Conservation (phyloP, 2,329 filamentous ascomycete genomes). For the Talaromyces sp. region DNA sequence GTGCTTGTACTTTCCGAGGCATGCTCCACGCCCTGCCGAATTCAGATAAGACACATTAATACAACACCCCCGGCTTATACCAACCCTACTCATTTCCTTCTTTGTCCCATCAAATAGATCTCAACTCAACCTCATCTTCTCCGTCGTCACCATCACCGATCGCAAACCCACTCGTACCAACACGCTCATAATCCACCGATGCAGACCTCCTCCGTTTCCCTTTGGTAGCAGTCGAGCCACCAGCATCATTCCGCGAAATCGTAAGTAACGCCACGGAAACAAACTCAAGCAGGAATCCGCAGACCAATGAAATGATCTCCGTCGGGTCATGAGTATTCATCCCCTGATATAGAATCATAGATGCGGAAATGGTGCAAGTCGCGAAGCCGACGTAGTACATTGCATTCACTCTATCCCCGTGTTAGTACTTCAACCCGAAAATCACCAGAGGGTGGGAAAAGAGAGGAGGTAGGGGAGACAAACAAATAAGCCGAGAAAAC, state of each 20-base stretch:
- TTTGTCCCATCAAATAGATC: background rate
- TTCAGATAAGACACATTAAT: background rate
- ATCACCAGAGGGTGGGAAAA: no score
- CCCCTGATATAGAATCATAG: slow-evolving; percentile 16
- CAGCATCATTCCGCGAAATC: slow-evolving; percentile 10
- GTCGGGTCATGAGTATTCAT: slow-evolving; percentile 12
- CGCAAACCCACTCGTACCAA: background rate
- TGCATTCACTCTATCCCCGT: slow-evolving; percentile 8
- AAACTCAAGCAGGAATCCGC: slow-evolving; percentile 16
- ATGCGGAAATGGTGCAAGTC: slow-evolving; percentile 15
- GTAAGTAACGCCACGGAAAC: slow-evolving; percentile 10
- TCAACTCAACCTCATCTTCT: slow-evolving; percentile 10
- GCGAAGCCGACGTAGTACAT: slow-evolving; percentile 18
- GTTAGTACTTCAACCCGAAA: background rate
- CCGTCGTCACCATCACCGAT: slow-evolving; percentile 5
- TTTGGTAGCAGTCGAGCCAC: background rate
- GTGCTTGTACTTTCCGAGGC: background rate
- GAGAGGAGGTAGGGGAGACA: background rate
- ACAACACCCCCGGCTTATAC: background rate
- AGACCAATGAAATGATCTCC: slow-evolving; percentile 15
- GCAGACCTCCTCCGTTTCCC: background rate
- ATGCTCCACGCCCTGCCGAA: background rate
- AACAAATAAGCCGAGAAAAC: slow-evolving; percentile 16
- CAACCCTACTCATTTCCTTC: background rate
- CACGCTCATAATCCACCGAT: slow-evolving; percentile 6